Conservation (phyloP, 2,329 filamentous ascomycete species). For the Colletotrichum sublineola region DNA sequence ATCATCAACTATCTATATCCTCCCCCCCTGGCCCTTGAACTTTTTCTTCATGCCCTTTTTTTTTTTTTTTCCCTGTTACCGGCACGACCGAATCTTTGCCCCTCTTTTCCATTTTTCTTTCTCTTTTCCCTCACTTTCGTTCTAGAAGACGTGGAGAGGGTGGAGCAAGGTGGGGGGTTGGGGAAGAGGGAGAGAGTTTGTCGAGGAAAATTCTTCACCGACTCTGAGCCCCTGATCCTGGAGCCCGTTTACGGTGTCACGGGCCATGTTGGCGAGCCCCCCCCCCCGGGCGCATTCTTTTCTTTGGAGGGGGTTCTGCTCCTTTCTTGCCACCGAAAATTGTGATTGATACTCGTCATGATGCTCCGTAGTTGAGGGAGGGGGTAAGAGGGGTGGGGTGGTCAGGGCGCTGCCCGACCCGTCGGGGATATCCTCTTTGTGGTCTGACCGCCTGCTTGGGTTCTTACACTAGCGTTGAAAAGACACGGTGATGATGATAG, state of each 20-base stretch:
- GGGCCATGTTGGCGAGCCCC: not conserved
- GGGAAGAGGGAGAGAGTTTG: not conserved
- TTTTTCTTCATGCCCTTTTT: not conserved
- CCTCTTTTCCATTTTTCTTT: not conserved
- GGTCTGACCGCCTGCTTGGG: not conserved
- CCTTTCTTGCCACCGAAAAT: not conserved
- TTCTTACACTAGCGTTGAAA: not conserved
- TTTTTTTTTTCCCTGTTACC: not conserved
- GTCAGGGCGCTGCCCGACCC: not conserved
- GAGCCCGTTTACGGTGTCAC: not conserved
- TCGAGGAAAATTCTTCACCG: constrained; percentile 9
- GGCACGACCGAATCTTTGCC: not conserved
- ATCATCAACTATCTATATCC: not conserved
- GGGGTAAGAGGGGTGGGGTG: not conserved
- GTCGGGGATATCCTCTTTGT: not conserved
- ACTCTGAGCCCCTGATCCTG: constrained; percentile 6
- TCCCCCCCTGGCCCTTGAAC: not conserved
- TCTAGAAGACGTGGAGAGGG: not conserved
- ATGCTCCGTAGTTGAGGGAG: not conserved
- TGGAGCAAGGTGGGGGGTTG: not conserved
- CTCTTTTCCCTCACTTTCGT: not conserved
- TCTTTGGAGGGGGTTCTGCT: no score
- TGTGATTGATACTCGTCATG: not conserved
- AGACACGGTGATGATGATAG: not conserved
- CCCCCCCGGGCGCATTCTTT: not conserved